These are phyloP conservation scores for Marasmius sp. DNA, from an alignment of 1,284 basidiomycete species.

Conservation along the genomic window DNA sequence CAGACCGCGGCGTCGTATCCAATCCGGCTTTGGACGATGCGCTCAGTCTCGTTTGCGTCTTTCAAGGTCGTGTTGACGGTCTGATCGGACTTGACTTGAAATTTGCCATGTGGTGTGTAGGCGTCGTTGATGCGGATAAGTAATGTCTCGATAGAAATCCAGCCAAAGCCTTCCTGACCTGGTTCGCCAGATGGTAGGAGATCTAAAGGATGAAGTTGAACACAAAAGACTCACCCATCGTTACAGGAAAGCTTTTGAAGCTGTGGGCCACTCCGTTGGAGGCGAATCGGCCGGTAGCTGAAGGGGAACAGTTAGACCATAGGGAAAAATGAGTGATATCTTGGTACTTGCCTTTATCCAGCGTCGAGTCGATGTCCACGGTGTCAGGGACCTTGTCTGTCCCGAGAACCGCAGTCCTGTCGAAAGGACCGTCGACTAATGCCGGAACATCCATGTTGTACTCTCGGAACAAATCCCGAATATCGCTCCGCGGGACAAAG, in stretches of 20 bases:
- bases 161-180: conserved; percentile 33
- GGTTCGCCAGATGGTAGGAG: neutral
- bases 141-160: conserved; percentile 35
- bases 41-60: conserved; percentile 16
- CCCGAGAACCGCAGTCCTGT: conserved; percentile 17
- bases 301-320: neutral
- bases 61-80: neutral
- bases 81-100: conserved; percentile 13
- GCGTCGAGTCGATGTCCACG: conserved; percentile 24
- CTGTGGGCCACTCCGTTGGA: conserved; percentile 37
- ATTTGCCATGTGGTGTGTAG: conserved; percentile 35
- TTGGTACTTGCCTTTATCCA: conserved; percentile 20
- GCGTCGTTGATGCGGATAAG: conserved; percentile 39
- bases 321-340: conserved; percentile 2
- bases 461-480: conserved; percentile 30
- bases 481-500: conserved; percentile 32
- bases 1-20: conserved; percentile 43
- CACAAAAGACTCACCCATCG: conserved; percentile 23
- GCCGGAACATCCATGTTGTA: conserved; percentile 30
- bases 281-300: conserved; percentile 22
- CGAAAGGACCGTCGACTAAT: conserved; percentile 14
- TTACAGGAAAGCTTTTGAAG: conserved; percentile 29
- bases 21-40: conserved; percentile 28
- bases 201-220: neutral
- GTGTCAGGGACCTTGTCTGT: conserved; percentile 23